Base-by-base conservation (phyloP, 2,329 filamentous ascomycete species). In the Phyllosticta citriasiana region DNA sequence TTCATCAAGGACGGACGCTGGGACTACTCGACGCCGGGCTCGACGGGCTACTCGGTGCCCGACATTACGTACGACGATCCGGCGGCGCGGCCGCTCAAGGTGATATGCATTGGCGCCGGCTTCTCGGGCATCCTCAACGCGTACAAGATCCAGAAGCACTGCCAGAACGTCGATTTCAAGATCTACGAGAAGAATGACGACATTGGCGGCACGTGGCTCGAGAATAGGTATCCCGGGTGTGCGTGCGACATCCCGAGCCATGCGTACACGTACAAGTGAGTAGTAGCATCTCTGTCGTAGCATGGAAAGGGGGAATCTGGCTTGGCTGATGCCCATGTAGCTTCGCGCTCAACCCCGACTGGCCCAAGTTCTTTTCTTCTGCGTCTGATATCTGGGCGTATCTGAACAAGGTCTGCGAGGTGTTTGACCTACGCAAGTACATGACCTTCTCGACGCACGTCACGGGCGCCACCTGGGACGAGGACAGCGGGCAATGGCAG, bases 401-500 rank as follows among this genome's bases (percentile, higher is more conserved):
- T 63, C 72, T 82, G 0, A 67, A 77, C 60, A 78, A 78, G 64
- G 77, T 82, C 16, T 78, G 76, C 64, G 71, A 80, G 4, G 74
- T 73, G 0, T 81, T 80, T 61, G 77, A 75, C 53, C 70, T 82
- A 3, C 72, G 76, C 53, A 80, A 81, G 63, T 80, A 80, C 67
- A 82, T 82, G 78, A 77, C 69, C 2, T 81, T 82, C 70, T 76
- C 78, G 60, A 78, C 76, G 8, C 73, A 79, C 64, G 74, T 81
- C 12, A 68, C 74, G 0, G 76, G 76, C 3, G 75, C 76, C 22
- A 76, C 77, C 57, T 82, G 79, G 80, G 70, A 79, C 57, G 78
- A 81, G 22, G 72, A 77, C 1, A 68, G 67, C 3, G 80, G 79
- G 4, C 72, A 79, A 64, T 83, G 80, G 80, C 74, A 71, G 8